Percentiles rank a stretch among this genome's conserved stretches.
Conservation (phyloP, 192 early-diverging fungal genomes). For the Backusella mclennaniae region DNA sequence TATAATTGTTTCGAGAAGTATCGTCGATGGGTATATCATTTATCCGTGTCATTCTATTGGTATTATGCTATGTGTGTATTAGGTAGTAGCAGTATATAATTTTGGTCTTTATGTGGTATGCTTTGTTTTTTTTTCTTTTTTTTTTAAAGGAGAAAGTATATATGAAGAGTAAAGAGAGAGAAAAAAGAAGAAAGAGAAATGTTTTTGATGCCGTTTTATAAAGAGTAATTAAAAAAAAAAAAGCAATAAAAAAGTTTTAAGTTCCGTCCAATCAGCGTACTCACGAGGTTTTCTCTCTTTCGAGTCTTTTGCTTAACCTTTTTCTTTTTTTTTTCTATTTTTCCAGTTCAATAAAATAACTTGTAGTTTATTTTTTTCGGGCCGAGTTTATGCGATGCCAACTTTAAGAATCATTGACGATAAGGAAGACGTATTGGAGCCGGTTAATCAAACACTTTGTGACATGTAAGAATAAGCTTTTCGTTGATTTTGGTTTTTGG, state of each 20-base stretch:
- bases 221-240: neutral
- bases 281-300: neutral
- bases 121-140: neutral
- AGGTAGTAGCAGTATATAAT: neutral
- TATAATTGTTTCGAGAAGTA: neutral
- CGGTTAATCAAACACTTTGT: constrained; percentile 6
- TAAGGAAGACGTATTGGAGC: neutral
- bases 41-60: neutral
- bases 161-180: neutral
- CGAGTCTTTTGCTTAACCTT: neutral
- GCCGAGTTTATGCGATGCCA: constrained; percentile 14
- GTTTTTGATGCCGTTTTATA: neutral
- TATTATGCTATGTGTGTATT: neutral
- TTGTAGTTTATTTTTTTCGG: neutral
- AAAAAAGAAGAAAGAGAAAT: neutral
- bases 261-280: neutral
- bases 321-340: neutral
- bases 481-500: no score
- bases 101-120: neutral
- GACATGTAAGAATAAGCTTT: neutral
- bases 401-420: constrained; percentile 4
- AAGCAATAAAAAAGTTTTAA: constrained; percentile 10
- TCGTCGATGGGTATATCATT: neutral
- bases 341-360: constrained; percentile 4
- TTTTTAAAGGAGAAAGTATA: neutral